A percentile compares a stretch with the other conserved stretches of the same genome.
Conservation (phyloP, 2,329 filamentous ascomycete genomes). For the Colletotrichum kahawae region DNA sequence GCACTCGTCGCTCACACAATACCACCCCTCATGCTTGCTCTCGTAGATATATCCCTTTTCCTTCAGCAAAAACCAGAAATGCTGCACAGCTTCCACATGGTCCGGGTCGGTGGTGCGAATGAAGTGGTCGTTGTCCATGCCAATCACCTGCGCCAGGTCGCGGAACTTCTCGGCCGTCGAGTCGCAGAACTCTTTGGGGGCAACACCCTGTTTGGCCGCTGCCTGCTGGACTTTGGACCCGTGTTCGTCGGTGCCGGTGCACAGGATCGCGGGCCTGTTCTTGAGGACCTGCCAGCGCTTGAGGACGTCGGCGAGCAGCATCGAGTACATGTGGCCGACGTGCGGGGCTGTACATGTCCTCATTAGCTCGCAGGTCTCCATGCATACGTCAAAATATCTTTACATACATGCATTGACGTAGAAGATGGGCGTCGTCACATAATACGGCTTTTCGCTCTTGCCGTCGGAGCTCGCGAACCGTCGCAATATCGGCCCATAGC, state of each 20-base stretch:
- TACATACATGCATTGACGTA: slow-evolving; percentile 91
- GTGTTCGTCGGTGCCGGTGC: slow-evolving; percentile 96
- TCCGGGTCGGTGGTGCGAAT: slow-evolving; percentile 87
- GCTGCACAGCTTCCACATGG: slow-evolving; percentile 83
- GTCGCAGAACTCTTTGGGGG: slow-evolving; percentile 88
- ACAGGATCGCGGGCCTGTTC: slow-evolving; percentile 73
- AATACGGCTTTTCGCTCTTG: slow-evolving; percentile 74
- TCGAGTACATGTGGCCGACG: slow-evolving; percentile 91
- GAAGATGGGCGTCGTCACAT: slow-evolving; percentile 96
- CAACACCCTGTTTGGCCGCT: slow-evolving; percentile 70
- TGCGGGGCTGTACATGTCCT: slow-evolving; percentile 71
- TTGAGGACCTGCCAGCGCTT: slow-evolving; percentile 89
- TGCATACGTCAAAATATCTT: background rate
- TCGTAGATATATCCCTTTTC: slow-evolving; percentile 82
- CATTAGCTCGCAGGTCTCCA: slow-evolving; percentile 21
- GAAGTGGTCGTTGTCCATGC: slow-evolving; percentile 82
- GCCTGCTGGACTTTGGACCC: slow-evolving; percentile 97
- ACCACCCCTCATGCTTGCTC: slow-evolving; percentile 91
- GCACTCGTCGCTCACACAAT: slow-evolving; percentile 94
- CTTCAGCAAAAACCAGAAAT: slow-evolving; percentile 85
- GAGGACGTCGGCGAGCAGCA: slow-evolving; percentile 87
- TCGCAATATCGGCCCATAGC: slow-evolving; percentile 23
- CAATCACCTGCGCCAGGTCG: slow-evolving; percentile 71
- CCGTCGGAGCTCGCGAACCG: slow-evolving; percentile 28
- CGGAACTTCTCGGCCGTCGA: slow-evolving; percentile 80